phyloP scores from a whole-genome alignment of 2,329 filamentous ascomycete genomes.

The Diaporthe sp. region DNA sequence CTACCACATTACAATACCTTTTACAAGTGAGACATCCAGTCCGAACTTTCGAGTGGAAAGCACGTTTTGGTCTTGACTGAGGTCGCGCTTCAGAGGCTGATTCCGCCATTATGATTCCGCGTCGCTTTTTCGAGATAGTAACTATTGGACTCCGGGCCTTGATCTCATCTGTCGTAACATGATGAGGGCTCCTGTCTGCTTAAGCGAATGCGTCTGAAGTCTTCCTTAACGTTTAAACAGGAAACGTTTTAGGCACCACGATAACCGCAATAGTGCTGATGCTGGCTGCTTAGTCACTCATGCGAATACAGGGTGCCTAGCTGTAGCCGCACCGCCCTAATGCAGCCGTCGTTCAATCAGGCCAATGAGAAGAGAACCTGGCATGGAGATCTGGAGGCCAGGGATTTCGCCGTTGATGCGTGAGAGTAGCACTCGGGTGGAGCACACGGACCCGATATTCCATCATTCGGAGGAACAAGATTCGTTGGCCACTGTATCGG shows the following conservation, averaged over 20 bases:
- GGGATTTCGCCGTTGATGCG: neutral
- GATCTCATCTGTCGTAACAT: neutral
- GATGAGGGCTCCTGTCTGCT: neutral
- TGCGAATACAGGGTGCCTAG: neutral
- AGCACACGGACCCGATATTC: neutral
- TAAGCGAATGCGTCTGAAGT: neutral
- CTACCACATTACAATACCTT: neutral
- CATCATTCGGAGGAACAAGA: neutral
- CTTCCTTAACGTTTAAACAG: neutral
- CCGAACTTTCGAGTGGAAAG: neutral
- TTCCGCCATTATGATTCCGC: neutral
- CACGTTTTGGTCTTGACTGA: conserved; percentile 8
- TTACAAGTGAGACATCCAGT: conserved; percentile 12
- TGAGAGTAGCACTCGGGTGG: neutral
- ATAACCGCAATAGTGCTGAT: neutral
- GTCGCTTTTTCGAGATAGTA: neutral
- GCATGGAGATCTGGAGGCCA: no score
- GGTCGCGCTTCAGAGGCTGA: neutral
- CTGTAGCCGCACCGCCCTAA: neutral
- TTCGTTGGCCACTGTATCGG: neutral
- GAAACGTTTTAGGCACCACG: neutral
- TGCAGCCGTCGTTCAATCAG: conserved; percentile 2
- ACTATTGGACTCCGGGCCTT: no score
- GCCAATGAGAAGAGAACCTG: neutral
- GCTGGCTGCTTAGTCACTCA: neutral